Evolutionary conservation across 179 eudicot species (phyloP).

Genomic region (Heliamphora pulchella): DNA sequence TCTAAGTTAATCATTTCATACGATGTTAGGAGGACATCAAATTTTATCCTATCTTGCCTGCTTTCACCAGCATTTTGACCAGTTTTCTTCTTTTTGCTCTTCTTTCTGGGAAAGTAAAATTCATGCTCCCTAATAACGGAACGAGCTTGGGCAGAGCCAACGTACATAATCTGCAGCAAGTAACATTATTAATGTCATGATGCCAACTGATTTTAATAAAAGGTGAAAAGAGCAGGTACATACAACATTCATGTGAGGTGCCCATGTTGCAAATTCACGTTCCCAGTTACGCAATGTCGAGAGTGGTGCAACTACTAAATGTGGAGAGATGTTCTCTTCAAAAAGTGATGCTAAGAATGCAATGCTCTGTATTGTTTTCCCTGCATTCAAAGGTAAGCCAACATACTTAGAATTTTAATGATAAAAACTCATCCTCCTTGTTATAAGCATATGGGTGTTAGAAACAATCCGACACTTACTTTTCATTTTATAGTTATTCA

Average conservation of each 20-base stretch:
- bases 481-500: not conserved
- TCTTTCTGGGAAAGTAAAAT: slow-evolving; percentile 73
- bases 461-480: not conserved
- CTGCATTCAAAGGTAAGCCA: slow-evolving; percentile 36
- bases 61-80: slow-evolving; percentile 49
- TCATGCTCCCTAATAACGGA: slow-evolving; percentile 66
- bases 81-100: slow-evolving; percentile 76
- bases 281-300: slow-evolving; percentile 98
- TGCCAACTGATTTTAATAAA: slow-evolving; percentile 2
- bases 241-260: slow-evolving; percentile 98
- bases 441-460: not conserved
- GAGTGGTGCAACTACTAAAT: slow-evolving; percentile 91
- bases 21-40: slow-evolving; percentile 90
- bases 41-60: slow-evolving; percentile 86
- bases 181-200: slow-evolving; percentile 19
- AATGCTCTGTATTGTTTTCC: slow-evolving; percentile 96
- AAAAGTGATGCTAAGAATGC: slow-evolving; percentile 87
- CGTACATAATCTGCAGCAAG: slow-evolving; percentile 82
- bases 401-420: not conserved
- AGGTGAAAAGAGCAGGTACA: slow-evolving; percentile 26
- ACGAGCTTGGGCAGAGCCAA: slow-evolving; percentile 87
- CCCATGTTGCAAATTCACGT: slow-evolving; percentile 98
- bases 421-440: not conserved
- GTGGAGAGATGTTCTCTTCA: slow-evolving; percentile 61
- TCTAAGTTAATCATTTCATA: slow-evolving; percentile 94